These are phyloP conservation scores for Tolypocladium inflatum DNA, from an alignment of 2,329 filamentous ascomycete genomes.

Conservation along the genomic window DNA sequence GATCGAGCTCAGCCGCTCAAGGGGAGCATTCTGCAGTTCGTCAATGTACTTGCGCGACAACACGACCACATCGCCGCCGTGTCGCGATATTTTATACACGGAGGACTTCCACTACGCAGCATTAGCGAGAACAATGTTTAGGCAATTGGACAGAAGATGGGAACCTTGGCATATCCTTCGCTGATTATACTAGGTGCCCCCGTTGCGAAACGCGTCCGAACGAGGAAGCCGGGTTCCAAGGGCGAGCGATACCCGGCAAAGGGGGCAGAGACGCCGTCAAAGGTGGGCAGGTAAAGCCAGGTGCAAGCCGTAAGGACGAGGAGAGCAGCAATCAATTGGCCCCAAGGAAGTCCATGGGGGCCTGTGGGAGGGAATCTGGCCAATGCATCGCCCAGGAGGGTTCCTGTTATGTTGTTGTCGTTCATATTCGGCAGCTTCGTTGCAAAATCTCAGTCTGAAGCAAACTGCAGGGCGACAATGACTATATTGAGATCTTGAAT, in stretches of 20 bases:
- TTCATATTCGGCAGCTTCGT: neutral
- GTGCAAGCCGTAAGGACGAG: neutral
- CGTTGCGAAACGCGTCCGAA: conserved; percentile 1
- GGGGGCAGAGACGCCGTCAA: neutral
- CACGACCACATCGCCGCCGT: conserved; percentile 5
- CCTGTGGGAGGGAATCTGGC: neutral
- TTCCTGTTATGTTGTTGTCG: neutral
- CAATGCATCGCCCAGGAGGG: neutral
- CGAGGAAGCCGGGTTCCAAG: conserved; percentile 3
- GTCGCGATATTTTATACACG: conserved; percentile 4
- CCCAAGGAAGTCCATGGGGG: neutral
- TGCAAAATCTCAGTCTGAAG: neutral
- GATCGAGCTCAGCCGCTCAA: conserved; percentile 4
- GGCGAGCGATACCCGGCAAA: conserved; percentile 3
- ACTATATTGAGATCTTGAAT: neutral
- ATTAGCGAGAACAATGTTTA: neutral
- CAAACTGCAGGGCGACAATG: neutral
- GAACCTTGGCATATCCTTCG: conserved; percentile 5
- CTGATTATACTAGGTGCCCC: conserved; percentile 2
- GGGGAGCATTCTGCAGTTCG: conserved; percentile 5
- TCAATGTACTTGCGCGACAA: conserved; percentile 4
- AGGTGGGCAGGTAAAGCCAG: neutral
- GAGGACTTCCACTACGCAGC: conserved; percentile 4
- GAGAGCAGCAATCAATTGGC: neutral
- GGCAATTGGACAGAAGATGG: no score